These are phyloP conservation scores for Suillus discolor DNA, from an alignment of 768 basidiomycete species.

Conservation along the genomic window DNA sequence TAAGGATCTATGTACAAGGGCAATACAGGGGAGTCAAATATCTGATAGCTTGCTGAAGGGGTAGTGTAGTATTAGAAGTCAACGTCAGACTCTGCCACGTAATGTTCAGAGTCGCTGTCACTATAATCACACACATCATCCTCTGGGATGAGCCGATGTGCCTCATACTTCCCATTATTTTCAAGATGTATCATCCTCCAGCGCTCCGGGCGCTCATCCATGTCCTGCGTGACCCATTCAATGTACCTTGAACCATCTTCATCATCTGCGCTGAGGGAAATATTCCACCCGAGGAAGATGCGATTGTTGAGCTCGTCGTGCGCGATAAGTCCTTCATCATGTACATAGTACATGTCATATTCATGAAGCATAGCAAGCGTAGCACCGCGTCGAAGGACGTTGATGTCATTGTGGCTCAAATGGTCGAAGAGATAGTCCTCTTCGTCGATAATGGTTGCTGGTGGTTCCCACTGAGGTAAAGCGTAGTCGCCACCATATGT, in stretches of 20 bases:
- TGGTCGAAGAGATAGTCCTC: slow-evolving; percentile 38
- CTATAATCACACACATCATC: slow-evolving; percentile 37
- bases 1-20: background rate
- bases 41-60: background rate
- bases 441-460: slow-evolving; percentile 38
- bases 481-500: slow-evolving; percentile 43
- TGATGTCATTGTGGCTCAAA: slow-evolving; percentile 36
- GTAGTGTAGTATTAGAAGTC: background rate
- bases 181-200: slow-evolving; percentile 38
- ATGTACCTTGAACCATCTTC: slow-evolving; percentile 43
- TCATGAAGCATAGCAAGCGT: slow-evolving; percentile 57
- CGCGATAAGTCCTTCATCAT: slow-evolving; percentile 55
- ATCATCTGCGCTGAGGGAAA: slow-evolving; percentile 47
- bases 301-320: slow-evolving; percentile 43
- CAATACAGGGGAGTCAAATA: background rate
- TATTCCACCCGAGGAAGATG: slow-evolving; percentile 72
- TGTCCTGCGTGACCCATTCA: slow-evolving; percentile 41
- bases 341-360: slow-evolving; percentile 57
- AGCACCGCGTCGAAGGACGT: slow-evolving; percentile 61
- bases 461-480: slow-evolving; percentile 61
- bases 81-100: slow-evolving; percentile 26
- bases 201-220: slow-evolving; percentile 45
- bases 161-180: slow-evolving; percentile 46
- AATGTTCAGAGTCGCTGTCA: slow-evolving; percentile 43
- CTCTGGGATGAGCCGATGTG: slow-evolving; percentile 41